Evolutionary conservation across 2,329 filamentous ascomycete species (phyloP).

Genomic region (Epichloe typhina): DNA sequence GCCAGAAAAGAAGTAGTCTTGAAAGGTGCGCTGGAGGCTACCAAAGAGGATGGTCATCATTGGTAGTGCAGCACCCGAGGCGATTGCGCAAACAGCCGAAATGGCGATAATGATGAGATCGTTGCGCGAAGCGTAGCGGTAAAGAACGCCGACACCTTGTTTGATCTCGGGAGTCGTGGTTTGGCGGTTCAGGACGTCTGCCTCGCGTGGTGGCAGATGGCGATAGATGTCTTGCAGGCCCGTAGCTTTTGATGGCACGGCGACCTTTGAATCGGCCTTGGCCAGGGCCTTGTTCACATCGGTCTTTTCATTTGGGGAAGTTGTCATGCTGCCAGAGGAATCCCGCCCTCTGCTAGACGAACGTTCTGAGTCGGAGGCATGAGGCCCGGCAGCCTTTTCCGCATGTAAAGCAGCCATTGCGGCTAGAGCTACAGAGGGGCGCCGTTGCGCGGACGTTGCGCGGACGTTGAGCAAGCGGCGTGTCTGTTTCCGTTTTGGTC

Average conservation of each 20-base stretch:
- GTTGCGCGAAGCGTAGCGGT: conserved; percentile 53
- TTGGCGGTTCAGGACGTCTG: conserved; percentile 53
- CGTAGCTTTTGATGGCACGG: conserved; percentile 16
- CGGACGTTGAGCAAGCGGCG: not conserved
- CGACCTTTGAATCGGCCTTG: conserved; percentile 8
- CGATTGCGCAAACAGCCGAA: conserved; percentile 51
- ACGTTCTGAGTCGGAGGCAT: conserved; percentile 1
- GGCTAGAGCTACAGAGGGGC: not conserved
- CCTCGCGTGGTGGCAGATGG: conserved; percentile 53
- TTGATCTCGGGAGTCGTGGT: conserved; percentile 50
- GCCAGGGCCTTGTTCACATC: conserved; percentile 5
- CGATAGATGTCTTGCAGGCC: conserved; percentile 40
- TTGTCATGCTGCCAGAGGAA: conserved; percentile 5
- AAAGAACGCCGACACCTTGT: conserved; percentile 51
- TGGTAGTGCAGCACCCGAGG: conserved; percentile 60
- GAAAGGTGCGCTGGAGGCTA: conserved; percentile 58
- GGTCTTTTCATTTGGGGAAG: conserved; percentile 1
- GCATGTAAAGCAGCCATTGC: conserved; percentile 1
- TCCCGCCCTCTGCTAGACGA: conserved; percentile 1
- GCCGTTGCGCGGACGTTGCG: not conserved
- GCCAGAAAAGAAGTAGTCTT: conserved; percentile 41
- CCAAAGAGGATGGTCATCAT: conserved; percentile 77
- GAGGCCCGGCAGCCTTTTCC: conserved; percentile 2
- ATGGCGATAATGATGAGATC: conserved; percentile 52
- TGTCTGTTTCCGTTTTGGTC: not conserved